These are phyloP conservation scores for Populus pruinosa DNA, from an alignment of 345 rosid genomes.

Conservation along the genomic window DNA sequence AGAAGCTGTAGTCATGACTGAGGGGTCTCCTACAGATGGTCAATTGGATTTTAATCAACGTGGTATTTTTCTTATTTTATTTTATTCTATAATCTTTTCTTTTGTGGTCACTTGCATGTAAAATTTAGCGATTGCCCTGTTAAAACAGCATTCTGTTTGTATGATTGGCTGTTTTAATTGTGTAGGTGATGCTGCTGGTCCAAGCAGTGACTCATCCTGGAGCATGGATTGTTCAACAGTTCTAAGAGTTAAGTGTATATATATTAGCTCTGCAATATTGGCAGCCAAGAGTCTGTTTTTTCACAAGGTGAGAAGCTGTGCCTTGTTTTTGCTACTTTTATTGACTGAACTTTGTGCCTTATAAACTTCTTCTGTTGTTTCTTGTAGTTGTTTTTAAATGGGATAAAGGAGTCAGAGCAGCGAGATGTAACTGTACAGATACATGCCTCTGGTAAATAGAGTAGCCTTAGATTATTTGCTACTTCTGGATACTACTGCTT, in stretches of 20 bases:
- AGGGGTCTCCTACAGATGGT: constrained; percentile 45
- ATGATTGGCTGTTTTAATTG: constrained; percentile 1
- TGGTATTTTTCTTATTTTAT: constrained; percentile 22
- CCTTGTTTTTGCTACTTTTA: constrained; percentile 7
- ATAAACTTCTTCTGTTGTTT: not conserved
- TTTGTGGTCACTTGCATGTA: not conserved
- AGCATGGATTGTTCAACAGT: constrained; percentile 36
- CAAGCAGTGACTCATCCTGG: constrained; percentile 32
- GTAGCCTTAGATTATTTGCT: not conserved
- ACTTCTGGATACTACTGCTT: not conserved
- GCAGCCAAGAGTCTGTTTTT: constrained; percentile 83
- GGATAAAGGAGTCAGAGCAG: constrained; percentile 71
- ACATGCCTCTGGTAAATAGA: constrained; percentile 60
- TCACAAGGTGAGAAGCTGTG: constrained; percentile 46
- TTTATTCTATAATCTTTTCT: not conserved
- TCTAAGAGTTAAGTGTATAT: constrained; percentile 52
- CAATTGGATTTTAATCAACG: constrained; percentile 19
- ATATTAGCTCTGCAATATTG: constrained; percentile 70
- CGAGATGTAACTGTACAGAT: constrained; percentile 60
- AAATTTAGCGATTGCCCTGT: not conserved
- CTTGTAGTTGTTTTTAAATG: constrained; percentile 70
- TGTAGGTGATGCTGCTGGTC: constrained; percentile 40
- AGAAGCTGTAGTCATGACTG: constrained; percentile 54
- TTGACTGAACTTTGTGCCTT: not conserved
- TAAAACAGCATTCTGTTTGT: not conserved